Evolutionary conservation across 371 early-diverging fungal species (phyloP).

Genomic region (Mucor racemosus): DNA sequence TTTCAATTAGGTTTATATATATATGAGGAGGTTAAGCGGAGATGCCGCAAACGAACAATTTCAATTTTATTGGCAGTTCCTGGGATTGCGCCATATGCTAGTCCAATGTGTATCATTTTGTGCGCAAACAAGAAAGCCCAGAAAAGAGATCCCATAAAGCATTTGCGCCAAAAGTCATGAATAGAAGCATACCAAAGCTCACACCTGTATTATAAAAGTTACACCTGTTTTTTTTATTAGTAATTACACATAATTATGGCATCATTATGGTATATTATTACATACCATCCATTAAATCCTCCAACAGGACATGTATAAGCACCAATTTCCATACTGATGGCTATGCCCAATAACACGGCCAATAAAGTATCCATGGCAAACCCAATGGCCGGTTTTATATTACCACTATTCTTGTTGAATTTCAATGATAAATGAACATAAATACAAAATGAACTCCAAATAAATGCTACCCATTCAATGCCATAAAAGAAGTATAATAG

Average conservation of each 20-base stretch:
- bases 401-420: conserved; percentile 24
- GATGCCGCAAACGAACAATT: conserved; percentile 7
- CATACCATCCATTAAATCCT: conserved; percentile 34
- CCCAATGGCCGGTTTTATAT: conserved; percentile 30
- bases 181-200: conserved; percentile 28
- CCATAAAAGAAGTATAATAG: conserved; percentile 33
- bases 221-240: conserved; percentile 23
- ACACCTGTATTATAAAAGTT: conserved; percentile 37
- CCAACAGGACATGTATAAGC: conserved; percentile 35
- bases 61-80: conserved; percentile 28
- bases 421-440: conserved; percentile 32
- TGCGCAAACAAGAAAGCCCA: conserved; percentile 15
- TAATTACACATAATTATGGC: not conserved
- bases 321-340: conserved; percentile 28
- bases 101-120: conserved; percentile 24
- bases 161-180: conserved; percentile 20
- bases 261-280: not conserved
- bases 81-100: conserved; percentile 30
- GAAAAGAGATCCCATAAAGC: conserved; percentile 16
- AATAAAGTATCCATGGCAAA: conserved; percentile 26
- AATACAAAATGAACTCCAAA: conserved; percentile 34
- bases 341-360: conserved; percentile 34
- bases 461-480: conserved; percentile 22
- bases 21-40: conserved; percentile 2
- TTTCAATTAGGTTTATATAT: conserved; percentile 2